Base-by-base conservation (phyloP, 805 yeast species). In the Metschnikowia baotianmanensis region DNA sequence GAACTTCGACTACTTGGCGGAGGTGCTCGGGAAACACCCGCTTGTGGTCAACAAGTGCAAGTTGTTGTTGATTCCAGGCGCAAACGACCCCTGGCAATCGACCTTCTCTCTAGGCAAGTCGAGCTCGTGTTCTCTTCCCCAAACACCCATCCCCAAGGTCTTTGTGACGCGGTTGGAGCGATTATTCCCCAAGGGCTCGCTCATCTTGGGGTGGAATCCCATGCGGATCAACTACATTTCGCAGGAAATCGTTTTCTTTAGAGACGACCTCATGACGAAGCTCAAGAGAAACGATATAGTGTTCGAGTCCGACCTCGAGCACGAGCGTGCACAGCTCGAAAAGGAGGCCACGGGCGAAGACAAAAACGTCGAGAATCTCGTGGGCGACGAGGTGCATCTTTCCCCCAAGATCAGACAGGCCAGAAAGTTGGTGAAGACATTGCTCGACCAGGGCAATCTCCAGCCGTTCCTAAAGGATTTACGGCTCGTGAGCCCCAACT, bases 51-150 rank as follows among this genome's bases (percentile, higher is more conserved):
- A 65, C 6, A 56, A 64, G 6, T 72, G 84, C 21, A 80, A 83
- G 37, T 61, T 93, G 21, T 64, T 88, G 1, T 77, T 93, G 43
- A 67, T 91, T 1, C 97, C 98, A 0, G 98, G 99, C 1, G 78
- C 79, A 30, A 85, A 87, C 51, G 99, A 93, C 62, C 96, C 96
- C 0, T 93, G 98, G 97, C 81, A 82, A 25, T 77, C 93, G 1
- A 69, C 82, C 40, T 76, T 74, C 34, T 74, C 85, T 1, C 70
- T 82, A 36, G 89, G 91, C 4, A 52, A 67, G 7, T 58, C 70
- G 0, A 58, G 61, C 38, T 40, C 66, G 26, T 59, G 62, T 32
- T 44, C 56, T 28, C 55, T 63, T 22, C 99, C 99, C 0, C 85
- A 83, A 53, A 66, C 70, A 15, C 71, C 80, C 0, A 73, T 93